Conservation (phyloP, 257 asterid species). For the Lavandula angustifolia region DNA sequence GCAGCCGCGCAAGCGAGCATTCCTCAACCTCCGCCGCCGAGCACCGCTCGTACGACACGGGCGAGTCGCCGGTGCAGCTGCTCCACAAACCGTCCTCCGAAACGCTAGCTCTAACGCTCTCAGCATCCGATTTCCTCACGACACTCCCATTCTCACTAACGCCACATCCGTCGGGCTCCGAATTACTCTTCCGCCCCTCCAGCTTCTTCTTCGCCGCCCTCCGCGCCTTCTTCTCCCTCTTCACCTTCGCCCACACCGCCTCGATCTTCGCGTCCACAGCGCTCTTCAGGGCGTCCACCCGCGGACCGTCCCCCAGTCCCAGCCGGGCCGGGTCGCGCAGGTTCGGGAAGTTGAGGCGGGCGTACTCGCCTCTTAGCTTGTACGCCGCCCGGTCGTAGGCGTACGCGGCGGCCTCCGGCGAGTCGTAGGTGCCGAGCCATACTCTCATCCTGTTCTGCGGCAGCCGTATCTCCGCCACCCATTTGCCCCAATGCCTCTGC, state of each 20-base stretch:
- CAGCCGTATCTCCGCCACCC: conserved; percentile 54
- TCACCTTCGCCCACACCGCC: conserved; percentile 63
- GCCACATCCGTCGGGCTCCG: neutral
- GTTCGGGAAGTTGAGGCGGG: conserved; percentile 51
- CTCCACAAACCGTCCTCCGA: conserved; percentile 56
- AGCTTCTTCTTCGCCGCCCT: conserved; percentile 32
- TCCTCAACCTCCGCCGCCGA: conserved; percentile 41
- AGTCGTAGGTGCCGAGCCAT: conserved; percentile 71
- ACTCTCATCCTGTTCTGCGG: conserved; percentile 50
- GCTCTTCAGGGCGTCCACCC: conserved; percentile 44
- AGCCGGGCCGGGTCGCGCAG: conserved; percentile 47
- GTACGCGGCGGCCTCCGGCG: conserved; percentile 80
- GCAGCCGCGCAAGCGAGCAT: conserved; percentile 62
- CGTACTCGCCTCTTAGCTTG: conserved; percentile 54
- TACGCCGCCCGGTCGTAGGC: conserved; percentile 59
- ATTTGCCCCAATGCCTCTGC: conserved; percentile 62
- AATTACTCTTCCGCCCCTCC: neutral
- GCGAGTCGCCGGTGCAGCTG: conserved; percentile 46
- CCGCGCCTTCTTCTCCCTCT: conserved; percentile 51
- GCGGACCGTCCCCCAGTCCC: conserved; percentile 50
- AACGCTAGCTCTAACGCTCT: conserved; percentile 36
- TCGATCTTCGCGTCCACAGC: conserved; percentile 76
- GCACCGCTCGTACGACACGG: conserved; percentile 38
- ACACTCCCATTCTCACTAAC: conserved; percentile 12
- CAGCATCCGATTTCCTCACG: conserved; percentile 24